Conservation (phyloP, 192 early-diverging fungal genomes). For the Gaertneriomyces sp. region DNA sequence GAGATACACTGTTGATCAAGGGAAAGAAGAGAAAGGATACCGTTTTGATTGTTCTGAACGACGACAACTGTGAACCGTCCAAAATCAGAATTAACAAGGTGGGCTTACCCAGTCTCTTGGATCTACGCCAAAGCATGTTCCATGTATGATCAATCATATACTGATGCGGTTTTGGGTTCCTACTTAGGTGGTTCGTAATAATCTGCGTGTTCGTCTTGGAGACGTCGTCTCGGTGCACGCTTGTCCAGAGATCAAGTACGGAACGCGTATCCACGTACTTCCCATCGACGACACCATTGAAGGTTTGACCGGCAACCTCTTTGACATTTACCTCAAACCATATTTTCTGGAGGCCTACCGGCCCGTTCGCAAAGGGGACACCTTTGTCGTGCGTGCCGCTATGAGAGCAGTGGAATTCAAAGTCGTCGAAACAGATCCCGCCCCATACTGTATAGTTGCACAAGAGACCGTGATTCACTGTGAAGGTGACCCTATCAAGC, state of each 20-base stretch:
- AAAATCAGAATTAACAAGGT: conserved; percentile 93
- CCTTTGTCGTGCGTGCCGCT: conserved; percentile 88
- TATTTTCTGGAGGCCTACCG: conserved; percentile 98
- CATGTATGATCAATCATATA: too few relatives aligned
- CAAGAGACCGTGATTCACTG: conserved; percentile 98
- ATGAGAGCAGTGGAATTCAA: conserved; percentile 99
- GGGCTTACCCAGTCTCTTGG: too few relatives aligned
- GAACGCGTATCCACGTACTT: conserved; percentile 91
- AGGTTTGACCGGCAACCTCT: conserved; percentile 94
- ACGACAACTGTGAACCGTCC: conserved; percentile 86
- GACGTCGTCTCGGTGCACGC: conserved; percentile 95
- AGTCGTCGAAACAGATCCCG: conserved; percentile 91
- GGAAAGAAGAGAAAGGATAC: conserved; percentile 98
- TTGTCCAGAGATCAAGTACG: conserved; percentile 96
- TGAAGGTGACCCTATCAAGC: conserved; percentile 98
- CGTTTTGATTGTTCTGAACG: conserved; percentile 87
- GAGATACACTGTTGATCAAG: conserved; percentile 91
- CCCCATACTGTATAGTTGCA: conserved; percentile 94
- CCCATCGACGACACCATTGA: conserved; percentile 98
- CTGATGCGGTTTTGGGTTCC: too few relatives aligned
- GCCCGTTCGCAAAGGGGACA: conserved; percentile 91
- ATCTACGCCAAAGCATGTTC: too few relatives aligned
- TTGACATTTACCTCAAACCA: conserved; percentile 96
- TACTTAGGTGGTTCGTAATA: conserved; percentile 71
- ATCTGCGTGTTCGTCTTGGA: conserved; percentile 91